These are phyloP conservation scores for Salix arbutifolia DNA, from an alignment of 345 rosid genomes.

Conservation along the genomic window DNA sequence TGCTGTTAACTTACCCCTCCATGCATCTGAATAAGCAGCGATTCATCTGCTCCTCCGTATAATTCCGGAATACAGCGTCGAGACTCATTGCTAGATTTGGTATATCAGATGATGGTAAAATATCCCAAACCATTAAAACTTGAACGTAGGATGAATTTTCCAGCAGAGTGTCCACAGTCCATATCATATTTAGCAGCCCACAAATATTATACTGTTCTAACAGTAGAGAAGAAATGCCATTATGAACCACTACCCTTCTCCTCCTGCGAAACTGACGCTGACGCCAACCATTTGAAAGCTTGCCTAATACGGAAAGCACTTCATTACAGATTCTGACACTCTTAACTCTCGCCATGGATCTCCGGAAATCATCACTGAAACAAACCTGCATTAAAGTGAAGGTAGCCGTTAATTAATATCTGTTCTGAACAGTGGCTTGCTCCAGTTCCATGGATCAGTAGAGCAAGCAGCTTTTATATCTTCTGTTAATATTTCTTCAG, in stretches of 20 bases:
- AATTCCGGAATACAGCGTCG: conserved; percentile 17
- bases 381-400: conserved; percentile 11
- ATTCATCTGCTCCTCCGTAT: conserved; percentile 18
- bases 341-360: conserved; percentile 17
- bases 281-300: conserved; percentile 35
- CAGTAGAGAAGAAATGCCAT: not conserved
- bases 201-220: conserved; percentile 9
- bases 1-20: conserved; percentile 17
- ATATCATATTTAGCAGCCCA: conserved; percentile 23
- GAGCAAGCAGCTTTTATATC: too few relatives aligned
- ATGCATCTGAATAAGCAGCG: conserved; percentile 16
- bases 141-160: conserved; percentile 23
- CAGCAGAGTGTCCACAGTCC: conserved; percentile 32
- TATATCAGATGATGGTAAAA: conserved; percentile 19
- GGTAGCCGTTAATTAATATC: not conserved
- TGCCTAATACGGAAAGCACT: conserved; percentile 14
- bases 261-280: not conserved
- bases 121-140: conserved; percentile 37
- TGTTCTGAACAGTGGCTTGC: too few relatives aligned
- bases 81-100: conserved; percentile 18
- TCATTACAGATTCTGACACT: conserved; percentile 14
- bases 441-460: too few relatives aligned
- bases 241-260: not conserved
- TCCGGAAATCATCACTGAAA: conserved; percentile 25
- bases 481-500: too few relatives aligned